Conservation (phyloP, 1,284 basidiomycete genomes). For the Serendipita sp. region DNA sequence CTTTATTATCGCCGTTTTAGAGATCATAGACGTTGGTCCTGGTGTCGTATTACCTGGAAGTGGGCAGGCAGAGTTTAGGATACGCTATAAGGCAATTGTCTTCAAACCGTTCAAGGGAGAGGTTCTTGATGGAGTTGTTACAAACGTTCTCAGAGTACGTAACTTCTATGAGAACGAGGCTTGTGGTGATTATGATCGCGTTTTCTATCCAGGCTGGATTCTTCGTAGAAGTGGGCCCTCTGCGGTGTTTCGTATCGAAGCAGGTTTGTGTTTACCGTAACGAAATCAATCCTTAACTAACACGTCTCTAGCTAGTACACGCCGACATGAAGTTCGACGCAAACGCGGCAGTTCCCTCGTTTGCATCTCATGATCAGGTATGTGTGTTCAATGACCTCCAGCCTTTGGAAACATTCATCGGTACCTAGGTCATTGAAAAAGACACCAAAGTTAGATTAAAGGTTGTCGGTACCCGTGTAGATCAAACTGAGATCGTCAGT, state of each 20-base stretch:
- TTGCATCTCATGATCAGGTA: constrained; percentile 79
- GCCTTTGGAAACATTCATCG: not conserved
- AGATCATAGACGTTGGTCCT: constrained; percentile 77
- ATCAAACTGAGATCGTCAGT: constrained; percentile 91
- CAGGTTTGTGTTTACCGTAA: constrained; percentile 49
- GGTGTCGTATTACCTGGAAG: constrained; percentile 85
- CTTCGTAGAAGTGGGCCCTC: constrained; percentile 89
- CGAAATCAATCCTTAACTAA: constrained; percentile 22
- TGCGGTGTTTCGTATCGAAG: constrained; percentile 85
- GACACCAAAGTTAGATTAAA: constrained; percentile 85
- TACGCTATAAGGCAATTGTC: constrained; percentile 82
- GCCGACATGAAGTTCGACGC: constrained; percentile 88
- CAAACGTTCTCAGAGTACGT: constrained; percentile 86
- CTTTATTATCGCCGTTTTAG: constrained; percentile 94
- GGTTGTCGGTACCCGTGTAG: constrained; percentile 92
- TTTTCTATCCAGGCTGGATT: constrained; percentile 72
- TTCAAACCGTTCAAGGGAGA: constrained; percentile 99
- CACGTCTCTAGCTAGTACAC: constrained; percentile 59
- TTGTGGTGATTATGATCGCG: not conserved
- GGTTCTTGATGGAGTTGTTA: constrained; percentile 92
- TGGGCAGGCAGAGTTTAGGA: constrained; percentile 88
- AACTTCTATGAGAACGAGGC: not conserved
- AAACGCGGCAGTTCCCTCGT: constrained; percentile 83
- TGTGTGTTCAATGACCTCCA: constrained; percentile 11
- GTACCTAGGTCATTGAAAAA: constrained; percentile 71